phyloP scores from a whole-genome alignment of 2,329 filamentous ascomycete genomes.

The Ustulina deusta region DNA sequence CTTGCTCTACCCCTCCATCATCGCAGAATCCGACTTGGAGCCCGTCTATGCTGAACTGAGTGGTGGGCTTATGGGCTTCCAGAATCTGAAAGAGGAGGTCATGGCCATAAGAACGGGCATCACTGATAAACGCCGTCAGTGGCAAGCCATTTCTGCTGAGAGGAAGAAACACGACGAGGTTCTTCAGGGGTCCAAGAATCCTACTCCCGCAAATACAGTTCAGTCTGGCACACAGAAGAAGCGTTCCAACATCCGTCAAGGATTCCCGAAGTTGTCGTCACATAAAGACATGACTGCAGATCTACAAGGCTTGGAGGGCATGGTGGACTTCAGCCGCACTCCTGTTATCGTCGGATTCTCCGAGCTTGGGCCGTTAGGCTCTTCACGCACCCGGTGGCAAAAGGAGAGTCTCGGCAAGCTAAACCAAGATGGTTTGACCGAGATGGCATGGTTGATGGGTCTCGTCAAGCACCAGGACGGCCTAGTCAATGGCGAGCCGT shows the following conservation, averaged over 20 bases:
- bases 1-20: slow-evolving; percentile 91
- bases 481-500: slow-evolving; percentile 93
- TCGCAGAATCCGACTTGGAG: slow-evolving; percentile 93
- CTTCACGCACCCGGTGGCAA: slow-evolving; percentile 97
- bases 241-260: slow-evolving; percentile 35
- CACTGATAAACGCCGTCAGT: slow-evolving; percentile 78
- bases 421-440: slow-evolving; percentile 94
- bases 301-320: slow-evolving; percentile 88
- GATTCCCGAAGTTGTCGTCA: slow-evolving; percentile 81
- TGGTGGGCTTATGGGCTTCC: slow-evolving; percentile 96
- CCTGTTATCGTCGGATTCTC: slow-evolving; percentile 97
- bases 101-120: slow-evolving; percentile 92
- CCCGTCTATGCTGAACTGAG: slow-evolving; percentile 98
- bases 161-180: slow-evolving; percentile 27
- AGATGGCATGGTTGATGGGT: slow-evolving; percentile 99
- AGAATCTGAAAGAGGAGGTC: slow-evolving; percentile 94
- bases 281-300: slow-evolving; percentile 88
- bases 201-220: not conserved
- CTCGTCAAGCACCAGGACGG: slow-evolving; percentile 99
- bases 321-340: slow-evolving; percentile 98
- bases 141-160: slow-evolving; percentile 31
- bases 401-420: slow-evolving; percentile 98
- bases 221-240: slow-evolving; percentile 20
- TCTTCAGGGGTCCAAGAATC: slow-evolving; percentile 19
- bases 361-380: slow-evolving; percentile 97